A percentile compares a stretch with the other conserved stretches of the same genome.
phyloP scores from a whole-genome alignment of 2,329 filamentous ascomycete genomes.

The Aspergillus intermedius region DNA sequence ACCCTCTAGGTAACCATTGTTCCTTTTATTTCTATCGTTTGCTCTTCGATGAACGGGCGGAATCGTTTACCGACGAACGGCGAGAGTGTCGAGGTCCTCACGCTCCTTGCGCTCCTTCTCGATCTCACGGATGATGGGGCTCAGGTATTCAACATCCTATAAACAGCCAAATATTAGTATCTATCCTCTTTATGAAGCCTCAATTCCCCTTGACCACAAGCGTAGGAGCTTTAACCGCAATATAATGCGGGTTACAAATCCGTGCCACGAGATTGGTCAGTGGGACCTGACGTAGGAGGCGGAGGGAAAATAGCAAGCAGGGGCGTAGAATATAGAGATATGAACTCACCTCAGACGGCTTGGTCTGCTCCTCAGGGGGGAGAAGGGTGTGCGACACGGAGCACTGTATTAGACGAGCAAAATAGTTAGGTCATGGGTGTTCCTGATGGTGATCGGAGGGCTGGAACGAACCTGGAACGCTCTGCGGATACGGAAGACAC shows the following conservation, averaged over 20 bases:
- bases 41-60: not conserved
- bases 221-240: constrained; percentile 1
- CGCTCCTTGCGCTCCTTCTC: constrained; percentile 62
- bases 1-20: not conserved
- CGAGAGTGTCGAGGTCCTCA: constrained; percentile 61
- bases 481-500: constrained; percentile 92
- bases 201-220: not conserved
- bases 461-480: constrained; percentile 67
- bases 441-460: not conserved
- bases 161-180: constrained; percentile 15
- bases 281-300: constrained; percentile 19
- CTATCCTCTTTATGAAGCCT: not conserved
- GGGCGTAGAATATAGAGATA: constrained; percentile 4
- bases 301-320: constrained; percentile 8
- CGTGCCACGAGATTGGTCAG: constrained; percentile 31
- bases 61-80: constrained; percentile 45
- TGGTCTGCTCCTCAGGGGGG: constrained; percentile 60
- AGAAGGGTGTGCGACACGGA: constrained; percentile 61
- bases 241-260: constrained; percentile 26
- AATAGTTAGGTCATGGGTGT: constrained; percentile 7
- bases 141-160: constrained; percentile 62
- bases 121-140: constrained; percentile 61
- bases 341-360: constrained; percentile 55
- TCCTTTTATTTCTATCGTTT: not conserved
- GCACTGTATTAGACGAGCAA: constrained; percentile 43